Conservation (phyloP, 164 flowering plant species). For the Piper betle region DNA sequence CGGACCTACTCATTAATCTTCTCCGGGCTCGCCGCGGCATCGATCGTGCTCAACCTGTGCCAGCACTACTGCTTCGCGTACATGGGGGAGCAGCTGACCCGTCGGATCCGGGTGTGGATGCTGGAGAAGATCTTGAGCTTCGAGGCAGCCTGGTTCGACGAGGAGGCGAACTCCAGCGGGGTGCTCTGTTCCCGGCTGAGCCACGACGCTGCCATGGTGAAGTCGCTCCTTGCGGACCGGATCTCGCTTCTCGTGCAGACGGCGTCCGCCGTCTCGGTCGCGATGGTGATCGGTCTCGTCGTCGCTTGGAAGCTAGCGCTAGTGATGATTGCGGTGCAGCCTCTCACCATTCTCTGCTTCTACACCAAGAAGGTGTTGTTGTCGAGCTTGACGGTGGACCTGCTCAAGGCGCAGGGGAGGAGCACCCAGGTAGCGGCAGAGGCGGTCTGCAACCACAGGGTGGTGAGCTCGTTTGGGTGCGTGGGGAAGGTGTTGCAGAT, state of each 20-base stretch:
- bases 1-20: conserved; percentile 48
- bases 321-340: conserved; percentile 86
- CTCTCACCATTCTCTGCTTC: conserved; percentile 70
- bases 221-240: conserved; percentile 74
- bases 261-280: conserved; percentile 50
- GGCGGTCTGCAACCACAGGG: conserved; percentile 71
- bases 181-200: conserved; percentile 62
- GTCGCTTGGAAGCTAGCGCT: conserved; percentile 88
- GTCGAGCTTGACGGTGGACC: conserved; percentile 38
- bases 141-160: conserved; percentile 89
- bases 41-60: conserved; percentile 39
- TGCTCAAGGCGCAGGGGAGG: conserved; percentile 53
- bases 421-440: conserved; percentile 83
- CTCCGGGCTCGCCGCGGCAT: conserved; percentile 39
- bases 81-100: conserved; percentile 71
- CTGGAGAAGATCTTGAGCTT: conserved; percentile 67
- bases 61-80: conserved; percentile 78
- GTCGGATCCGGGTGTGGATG: conserved; percentile 56
- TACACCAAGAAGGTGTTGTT: conserved; percentile 65
- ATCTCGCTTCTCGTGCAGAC: conserved; percentile 64
- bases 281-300: conserved; percentile 63
- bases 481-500: conserved; percentile 44
- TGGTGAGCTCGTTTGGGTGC: conserved; percentile 76
- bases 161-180: conserved; percentile 64
- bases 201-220: conserved; percentile 70